Evolutionary conservation across 164 flowering plant species (phyloP).

Genomic region (Umbellularia californica): DNA sequence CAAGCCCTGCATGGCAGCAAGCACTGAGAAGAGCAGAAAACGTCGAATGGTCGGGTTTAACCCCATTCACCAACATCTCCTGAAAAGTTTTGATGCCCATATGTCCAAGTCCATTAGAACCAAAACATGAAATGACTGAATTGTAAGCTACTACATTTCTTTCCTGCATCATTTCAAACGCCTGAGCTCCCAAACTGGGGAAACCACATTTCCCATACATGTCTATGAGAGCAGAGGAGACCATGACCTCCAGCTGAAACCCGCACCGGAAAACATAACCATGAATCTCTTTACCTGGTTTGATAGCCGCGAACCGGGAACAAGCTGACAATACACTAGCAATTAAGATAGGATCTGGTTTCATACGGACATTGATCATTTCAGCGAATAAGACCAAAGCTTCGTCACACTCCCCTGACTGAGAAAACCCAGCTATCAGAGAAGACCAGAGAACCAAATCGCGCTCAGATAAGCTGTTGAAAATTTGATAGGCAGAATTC

Average conservation of each 20-base stretch:
- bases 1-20: constrained; percentile 69
- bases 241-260: constrained; percentile 35
- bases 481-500: constrained; percentile 47
- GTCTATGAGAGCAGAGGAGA: constrained; percentile 64
- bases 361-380: constrained; percentile 33
- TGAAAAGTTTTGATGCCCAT: constrained; percentile 50
- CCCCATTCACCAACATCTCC: constrained; percentile 37
- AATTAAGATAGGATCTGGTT: constrained; percentile 46
- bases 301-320: constrained; percentile 44
- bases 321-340: constrained; percentile 51
- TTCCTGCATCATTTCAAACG: constrained; percentile 39
- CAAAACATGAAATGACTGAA: constrained; percentile 59
- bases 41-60: constrained; percentile 61
- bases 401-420: constrained; percentile 38
- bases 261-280: constrained; percentile 57
- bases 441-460: constrained; percentile 81
- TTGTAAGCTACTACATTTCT: constrained; percentile 48
- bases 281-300: constrained; percentile 59
- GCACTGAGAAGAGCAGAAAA: constrained; percentile 68
- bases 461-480: constrained; percentile 36
- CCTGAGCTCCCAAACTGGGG: constrained; percentile 33
- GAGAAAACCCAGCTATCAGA: constrained; percentile 60
- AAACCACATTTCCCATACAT: constrained; percentile 78
- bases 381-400: constrained; percentile 41
- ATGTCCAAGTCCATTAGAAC: constrained; percentile 43